Conservation (phyloP, 495 filamentous ascomycete genomes). For the Penicillium pancosmium region DNA sequence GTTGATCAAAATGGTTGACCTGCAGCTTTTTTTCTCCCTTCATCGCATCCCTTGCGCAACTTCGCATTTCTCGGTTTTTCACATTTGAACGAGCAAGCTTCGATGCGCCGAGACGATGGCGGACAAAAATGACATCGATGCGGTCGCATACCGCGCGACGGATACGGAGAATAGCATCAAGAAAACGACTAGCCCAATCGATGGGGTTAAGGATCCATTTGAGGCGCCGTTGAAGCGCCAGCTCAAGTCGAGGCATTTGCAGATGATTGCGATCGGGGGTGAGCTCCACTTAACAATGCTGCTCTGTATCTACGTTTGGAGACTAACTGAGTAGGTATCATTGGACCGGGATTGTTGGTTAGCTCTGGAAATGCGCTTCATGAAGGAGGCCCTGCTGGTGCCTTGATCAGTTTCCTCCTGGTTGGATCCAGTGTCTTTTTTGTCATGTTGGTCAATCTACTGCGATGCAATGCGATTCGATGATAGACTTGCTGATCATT, state of each 20-base stretch:
- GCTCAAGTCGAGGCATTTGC: conserved; percentile 65
- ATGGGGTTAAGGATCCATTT: conserved; percentile 25
- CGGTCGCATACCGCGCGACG: conserved; percentile 13
- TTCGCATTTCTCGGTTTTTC: not conserved
- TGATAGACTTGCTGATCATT: conserved; percentile 3
- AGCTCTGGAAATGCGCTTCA: conserved; percentile 63
- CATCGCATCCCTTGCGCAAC: not conserved
- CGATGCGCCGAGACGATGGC: conserved; percentile 7
- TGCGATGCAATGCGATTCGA: not conserved
- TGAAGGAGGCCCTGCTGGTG: conserved; percentile 62
- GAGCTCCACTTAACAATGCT: conserved; percentile 24
- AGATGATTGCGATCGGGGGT: conserved; percentile 71
- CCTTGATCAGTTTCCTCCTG: conserved; percentile 66
- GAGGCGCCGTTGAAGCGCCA: conserved; percentile 48
- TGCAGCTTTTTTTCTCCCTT: not conserved
- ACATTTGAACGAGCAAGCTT: not conserved
- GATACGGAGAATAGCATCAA: not conserved
- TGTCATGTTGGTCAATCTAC: conserved; percentile 47
- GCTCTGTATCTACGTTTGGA: conserved; percentile 26
- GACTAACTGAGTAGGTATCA: conserved; percentile 35
- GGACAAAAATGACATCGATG: conserved; percentile 13
- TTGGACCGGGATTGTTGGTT: conserved; percentile 51
- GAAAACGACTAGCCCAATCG: not conserved
- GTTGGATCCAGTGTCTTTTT: conserved; percentile 66
- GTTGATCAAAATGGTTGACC: not conserved